Base-by-base conservation (phyloP, 2,329 filamentous ascomycete species). In the Sphaerulina vaccinii region DNA sequence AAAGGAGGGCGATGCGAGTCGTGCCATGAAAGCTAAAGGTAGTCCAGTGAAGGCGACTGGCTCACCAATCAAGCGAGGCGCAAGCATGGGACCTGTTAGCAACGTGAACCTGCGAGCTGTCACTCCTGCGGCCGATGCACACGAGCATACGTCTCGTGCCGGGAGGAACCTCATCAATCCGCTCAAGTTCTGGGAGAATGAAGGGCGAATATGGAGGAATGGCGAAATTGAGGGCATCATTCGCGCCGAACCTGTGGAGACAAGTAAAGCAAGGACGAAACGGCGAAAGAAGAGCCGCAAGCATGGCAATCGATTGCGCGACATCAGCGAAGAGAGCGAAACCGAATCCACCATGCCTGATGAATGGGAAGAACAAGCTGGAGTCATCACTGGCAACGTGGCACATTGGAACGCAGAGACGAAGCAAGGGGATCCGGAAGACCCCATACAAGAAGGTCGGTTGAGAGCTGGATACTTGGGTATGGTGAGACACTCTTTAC, bases 181-280 rank as follows among this genome's bases (percentile, higher is more conserved):
- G 0, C 72, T 96, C 27, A 83, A 88, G 21, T 95, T 81, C 67
- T 97, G 92, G 92, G 84, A 84, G 62, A 90, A 90, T 59, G 92
- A 97, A 68, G 82, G 81, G 48, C 82, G 87, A 40, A 81, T 90
- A 18, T 88, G 84, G 64, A 76, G 80, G 15, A 80, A 83, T 19
- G 82, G 84, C 1, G 84, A 80, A 10, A 85, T 92, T 61, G 87
- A 88, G 65, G 87, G 89, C 59, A 81, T 96, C 44, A 81, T 92
- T 21, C 84, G 88, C 35, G 84, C 85, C 1, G 85, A 90, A 51
- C 83, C 87, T 29, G 75, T 81, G 24, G 71, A 73, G 42, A 62
- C 63, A 52, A 61, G 62, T 22, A 62, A 58, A 48, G 36, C 35
- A 23, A 56, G 49, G 55, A 60, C 19, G 55, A 65, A 48, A 58